Conservation (phyloP, 768 basidiomycete species). For the Tulasnella sp. region DNA sequence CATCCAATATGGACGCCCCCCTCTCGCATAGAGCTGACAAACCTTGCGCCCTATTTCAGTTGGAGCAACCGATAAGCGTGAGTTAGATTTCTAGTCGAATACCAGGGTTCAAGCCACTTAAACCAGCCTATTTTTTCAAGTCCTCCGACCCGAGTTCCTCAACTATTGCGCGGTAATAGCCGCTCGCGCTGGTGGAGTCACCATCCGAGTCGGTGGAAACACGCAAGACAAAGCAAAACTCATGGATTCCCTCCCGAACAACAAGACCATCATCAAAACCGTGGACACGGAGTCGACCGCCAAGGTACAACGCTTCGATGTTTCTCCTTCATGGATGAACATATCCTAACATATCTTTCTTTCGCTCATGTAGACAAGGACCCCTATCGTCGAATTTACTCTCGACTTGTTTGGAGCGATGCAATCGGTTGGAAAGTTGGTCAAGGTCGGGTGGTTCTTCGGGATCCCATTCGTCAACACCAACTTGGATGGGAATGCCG, state of each 20-base stretch:
- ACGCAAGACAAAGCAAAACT: conserved; percentile 33
- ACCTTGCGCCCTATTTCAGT: conserved; percentile 1
- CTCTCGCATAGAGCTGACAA: background rate
- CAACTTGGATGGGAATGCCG: conserved; percentile 11
- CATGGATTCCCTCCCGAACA: background rate
- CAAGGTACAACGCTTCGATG: background rate
- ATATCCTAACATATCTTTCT: background rate
- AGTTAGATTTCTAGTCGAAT: too few species aligned
- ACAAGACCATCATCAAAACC: conserved; percentile 8
- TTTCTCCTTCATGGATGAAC: background rate
- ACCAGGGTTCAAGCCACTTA: too few species aligned
- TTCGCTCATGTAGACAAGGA: conserved; percentile 46
- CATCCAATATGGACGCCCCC: background rate
- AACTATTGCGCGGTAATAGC: conserved; percentile 38
- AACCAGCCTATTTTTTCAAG: background rate
- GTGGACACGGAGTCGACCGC: background rate
- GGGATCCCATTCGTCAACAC: conserved; percentile 25
- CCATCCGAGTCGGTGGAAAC: conserved; percentile 43
- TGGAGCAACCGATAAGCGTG: too few species aligned
- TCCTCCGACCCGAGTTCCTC: conserved; percentile 35
- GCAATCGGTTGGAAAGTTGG: conserved; percentile 44
- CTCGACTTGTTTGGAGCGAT: conserved; percentile 57
- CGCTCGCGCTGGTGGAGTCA: conserved; percentile 33
- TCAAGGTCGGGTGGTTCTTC: conserved; percentile 56
- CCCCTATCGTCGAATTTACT: conserved; percentile 57